Conservation (phyloP, 192 early-diverging fungal species). For the Geranomyces michiganensis region DNA sequence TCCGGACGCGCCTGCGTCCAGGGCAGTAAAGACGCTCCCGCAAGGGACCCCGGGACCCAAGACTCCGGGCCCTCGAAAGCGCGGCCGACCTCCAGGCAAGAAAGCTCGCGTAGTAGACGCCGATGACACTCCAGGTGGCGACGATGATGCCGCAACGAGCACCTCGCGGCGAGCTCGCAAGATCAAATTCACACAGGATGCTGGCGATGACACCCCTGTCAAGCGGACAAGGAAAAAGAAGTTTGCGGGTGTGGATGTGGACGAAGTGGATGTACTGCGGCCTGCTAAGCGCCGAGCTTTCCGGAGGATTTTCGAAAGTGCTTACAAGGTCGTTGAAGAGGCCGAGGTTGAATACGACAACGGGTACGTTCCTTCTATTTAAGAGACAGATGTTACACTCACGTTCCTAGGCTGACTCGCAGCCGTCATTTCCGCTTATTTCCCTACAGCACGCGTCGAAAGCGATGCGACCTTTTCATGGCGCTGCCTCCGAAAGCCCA, state of each 20-base stretch:
- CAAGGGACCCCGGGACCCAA: constrained; percentile 30
- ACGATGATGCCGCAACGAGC: constrained; percentile 10
- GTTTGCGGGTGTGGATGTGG: constrained; percentile 44
- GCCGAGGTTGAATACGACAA: constrained; percentile 42
- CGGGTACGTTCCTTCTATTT: constrained; percentile 29
- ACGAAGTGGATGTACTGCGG: constrained; percentile 56
- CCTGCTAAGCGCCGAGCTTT: constrained; percentile 57
- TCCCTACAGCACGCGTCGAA: constrained; percentile 15
- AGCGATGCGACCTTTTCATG: constrained; percentile 72
- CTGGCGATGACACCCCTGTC: constrained; percentile 24
- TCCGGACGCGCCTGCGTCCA: constrained; percentile 50
- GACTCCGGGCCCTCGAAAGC: constrained; percentile 27
- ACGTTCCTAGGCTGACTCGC: not conserved
- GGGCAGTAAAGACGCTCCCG: constrained; percentile 2
- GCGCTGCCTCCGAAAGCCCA: constrained; percentile 68
- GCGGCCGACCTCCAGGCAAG: constrained; percentile 22
- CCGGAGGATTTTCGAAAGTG: constrained; percentile 57
- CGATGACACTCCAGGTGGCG: not conserved
- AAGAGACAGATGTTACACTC: not conserved
- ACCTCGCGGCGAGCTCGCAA: constrained; percentile 3
- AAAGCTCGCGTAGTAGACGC: constrained; percentile 5
- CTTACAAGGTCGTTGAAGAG: constrained; percentile 67
- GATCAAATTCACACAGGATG: constrained; percentile 33
- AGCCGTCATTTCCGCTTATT: not conserved
- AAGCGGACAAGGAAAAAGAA: constrained; percentile 39